These are phyloP conservation scores for Davidsoniella virescens DNA, from an alignment of 2,329 filamentous ascomycete species.

Conservation along the genomic window DNA sequence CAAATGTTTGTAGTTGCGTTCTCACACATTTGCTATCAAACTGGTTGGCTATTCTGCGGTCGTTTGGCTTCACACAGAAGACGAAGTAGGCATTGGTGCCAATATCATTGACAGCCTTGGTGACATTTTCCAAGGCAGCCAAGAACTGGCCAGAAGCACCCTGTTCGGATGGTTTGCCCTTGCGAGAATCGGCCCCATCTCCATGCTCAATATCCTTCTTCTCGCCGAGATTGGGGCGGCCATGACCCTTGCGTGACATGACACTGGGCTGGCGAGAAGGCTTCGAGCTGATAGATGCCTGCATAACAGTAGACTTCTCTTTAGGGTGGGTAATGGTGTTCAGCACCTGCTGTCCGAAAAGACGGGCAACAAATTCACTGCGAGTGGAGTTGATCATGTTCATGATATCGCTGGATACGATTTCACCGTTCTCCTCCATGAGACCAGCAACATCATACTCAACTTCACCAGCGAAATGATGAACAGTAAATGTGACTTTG, in stretches of 20 bases:
- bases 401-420: constrained; percentile 89
- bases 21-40: constrained; percentile 98
- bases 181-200: constrained; percentile 27
- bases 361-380: constrained; percentile 71
- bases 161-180: constrained; percentile 42
- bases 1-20: constrained; percentile 84
- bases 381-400: constrained; percentile 81
- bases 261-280: constrained; percentile 85
- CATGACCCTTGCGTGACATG: constrained; percentile 51
- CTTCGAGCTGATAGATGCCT: constrained; percentile 91
- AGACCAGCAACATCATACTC: constrained; percentile 80
- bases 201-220: constrained; percentile 23
- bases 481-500: constrained; percentile 70
- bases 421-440: constrained; percentile 88
- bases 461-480: constrained; percentile 91
- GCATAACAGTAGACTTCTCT: constrained; percentile 79
- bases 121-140: constrained; percentile 76
- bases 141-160: constrained; percentile 89
- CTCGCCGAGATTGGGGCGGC: constrained; percentile 22
- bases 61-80: constrained; percentile 94
- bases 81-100: constrained; percentile 91
- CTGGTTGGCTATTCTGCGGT: constrained; percentile 91
- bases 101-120: constrained; percentile 63
- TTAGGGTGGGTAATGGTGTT: constrained; percentile 88
- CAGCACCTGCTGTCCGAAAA: constrained; percentile 92